phyloP scores from a whole-genome alignment of 257 asterid species.

The Solanum appendiculatum region DNA sequence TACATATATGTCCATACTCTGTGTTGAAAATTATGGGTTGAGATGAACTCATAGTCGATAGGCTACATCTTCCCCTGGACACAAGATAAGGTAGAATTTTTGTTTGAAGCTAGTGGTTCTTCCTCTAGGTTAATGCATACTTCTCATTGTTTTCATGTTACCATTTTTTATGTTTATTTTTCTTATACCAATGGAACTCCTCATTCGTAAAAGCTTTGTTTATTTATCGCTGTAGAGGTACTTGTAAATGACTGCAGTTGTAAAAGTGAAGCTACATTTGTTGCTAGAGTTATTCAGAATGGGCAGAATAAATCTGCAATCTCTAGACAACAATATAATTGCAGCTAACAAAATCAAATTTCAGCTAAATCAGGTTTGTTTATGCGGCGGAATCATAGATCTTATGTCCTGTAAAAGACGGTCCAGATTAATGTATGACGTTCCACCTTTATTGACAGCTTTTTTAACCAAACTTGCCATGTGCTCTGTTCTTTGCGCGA shows the following conservation, averaged over 20 bases:
- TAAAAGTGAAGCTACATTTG: background rate
- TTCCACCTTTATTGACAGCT: slow-evolving; percentile 9
- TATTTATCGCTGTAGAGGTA: background rate
- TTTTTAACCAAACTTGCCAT: slow-evolving; percentile 5
- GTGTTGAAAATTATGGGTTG: background rate
- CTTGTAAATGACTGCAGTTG: background rate
- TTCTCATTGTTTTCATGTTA: background rate
- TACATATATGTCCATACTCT: background rate
- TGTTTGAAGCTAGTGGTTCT: background rate
- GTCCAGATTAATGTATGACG: slow-evolving; percentile 8
- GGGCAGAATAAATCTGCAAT: background rate
- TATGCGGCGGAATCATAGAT: background rate
- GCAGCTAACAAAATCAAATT: background rate
- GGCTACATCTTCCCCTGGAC: background rate
- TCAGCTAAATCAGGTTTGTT: background rate
- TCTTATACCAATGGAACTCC: background rate
- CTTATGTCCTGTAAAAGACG: slow-evolving; percentile 15
- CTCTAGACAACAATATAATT: background rate
- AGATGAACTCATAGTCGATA: background rate
- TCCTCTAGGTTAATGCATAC: background rate
- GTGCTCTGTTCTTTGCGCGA: slow-evolving; percentile 2
- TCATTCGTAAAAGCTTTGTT: background rate
- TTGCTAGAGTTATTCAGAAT: background rate
- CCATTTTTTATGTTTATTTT: background rate
- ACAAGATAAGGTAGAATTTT: background rate